Percentiles rank a stretch among this genome's conserved stretches.
Conservation (phyloP, 352 stramenopile genomes). For the Pythium oligandrum region DNA sequence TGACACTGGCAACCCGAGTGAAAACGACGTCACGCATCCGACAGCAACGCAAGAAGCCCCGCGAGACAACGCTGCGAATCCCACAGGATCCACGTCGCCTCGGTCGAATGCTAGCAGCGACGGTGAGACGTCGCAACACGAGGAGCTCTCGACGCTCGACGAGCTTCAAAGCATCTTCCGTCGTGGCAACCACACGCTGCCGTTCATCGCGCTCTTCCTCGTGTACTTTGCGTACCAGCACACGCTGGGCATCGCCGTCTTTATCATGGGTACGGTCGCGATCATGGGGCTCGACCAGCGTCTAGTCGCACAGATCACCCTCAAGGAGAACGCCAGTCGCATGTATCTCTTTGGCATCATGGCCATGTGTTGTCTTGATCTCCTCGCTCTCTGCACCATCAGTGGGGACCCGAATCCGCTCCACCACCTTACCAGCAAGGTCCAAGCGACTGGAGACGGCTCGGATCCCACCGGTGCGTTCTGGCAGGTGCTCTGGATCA, state of each 20-base stretch:
- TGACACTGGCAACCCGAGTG: no score
- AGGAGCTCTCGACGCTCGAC: slow-evolving; percentile 29
- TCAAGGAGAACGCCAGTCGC: slow-evolving; percentile 68
- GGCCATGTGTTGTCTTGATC: slow-evolving; percentile 49
- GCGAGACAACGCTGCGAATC: no score
- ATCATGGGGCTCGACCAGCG: slow-evolving; percentile 73
- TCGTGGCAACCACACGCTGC: slow-evolving; percentile 67
- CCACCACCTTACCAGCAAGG: slow-evolving; percentile 35
- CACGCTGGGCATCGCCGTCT: slow-evolving; percentile 58
- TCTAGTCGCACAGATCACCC: slow-evolving; percentile 53
- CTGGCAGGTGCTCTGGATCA: slow-evolving; percentile 66
- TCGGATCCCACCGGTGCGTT: slow-evolving; percentile 8
- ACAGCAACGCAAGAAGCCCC: no score
- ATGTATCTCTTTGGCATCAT: slow-evolving; percentile 48
- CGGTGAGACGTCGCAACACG: slow-evolving; percentile 5
- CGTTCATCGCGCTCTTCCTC: slow-evolving; percentile 64
- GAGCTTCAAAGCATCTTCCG: slow-evolving; percentile 62
- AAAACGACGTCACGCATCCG: not conserved
- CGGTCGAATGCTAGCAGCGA: slow-evolving; percentile 2
- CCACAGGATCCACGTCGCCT: no score
- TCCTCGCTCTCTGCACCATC: slow-evolving; percentile 53
- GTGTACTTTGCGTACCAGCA: slow-evolving; percentile 82
- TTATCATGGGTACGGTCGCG: slow-evolving; percentile 55
- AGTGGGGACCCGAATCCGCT: slow-evolving; percentile 60
- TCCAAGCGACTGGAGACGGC: slow-evolving; percentile 13